These are phyloP conservation scores for Plasmodium yoelii DNA, from an alignment of 169 alveolate genomes.

Conservation along the genomic window DNA sequence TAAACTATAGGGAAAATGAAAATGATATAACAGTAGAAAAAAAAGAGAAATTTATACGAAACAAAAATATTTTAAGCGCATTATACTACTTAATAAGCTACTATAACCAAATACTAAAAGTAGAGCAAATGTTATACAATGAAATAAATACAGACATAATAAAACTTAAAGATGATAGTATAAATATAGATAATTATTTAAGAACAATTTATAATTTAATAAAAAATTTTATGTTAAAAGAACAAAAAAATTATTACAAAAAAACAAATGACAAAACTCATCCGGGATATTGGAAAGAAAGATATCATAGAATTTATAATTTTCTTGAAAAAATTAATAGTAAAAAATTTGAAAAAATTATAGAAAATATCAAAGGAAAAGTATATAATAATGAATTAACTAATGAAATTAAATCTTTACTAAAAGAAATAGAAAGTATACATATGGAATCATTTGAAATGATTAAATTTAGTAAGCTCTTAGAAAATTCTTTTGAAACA, in stretches of 20 bases:
- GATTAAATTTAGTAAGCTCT: conserved; percentile 66
- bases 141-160: conserved; percentile 56
- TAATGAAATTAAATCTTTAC: conserved; percentile 50
- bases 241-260: conserved; percentile 43
- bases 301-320: conserved; percentile 40
- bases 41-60: conserved; percentile 12
- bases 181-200: conserved; percentile 44
- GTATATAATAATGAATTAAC: conserved; percentile 39
- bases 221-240: conserved; percentile 51
- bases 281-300: conserved; percentile 58
- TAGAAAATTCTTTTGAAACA: conserved; percentile 61
- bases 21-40: neutral
- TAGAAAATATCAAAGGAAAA: conserved; percentile 61
- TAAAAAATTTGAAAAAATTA: conserved; percentile 61
- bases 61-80: conserved; percentile 29
- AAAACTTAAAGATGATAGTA: conserved; percentile 53
- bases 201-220: conserved; percentile 40
- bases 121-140: conserved; percentile 50
- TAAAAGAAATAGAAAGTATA: conserved; percentile 55
- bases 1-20: no score
- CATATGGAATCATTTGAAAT: conserved; percentile 76
- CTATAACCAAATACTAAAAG: conserved; percentile 58
- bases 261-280: conserved; percentile 61
- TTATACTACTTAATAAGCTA: conserved; percentile 47
- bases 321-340: conserved; percentile 70